Conservation (phyloP, 176 grass and related monocot species). For the Triticum monococcum region DNA sequence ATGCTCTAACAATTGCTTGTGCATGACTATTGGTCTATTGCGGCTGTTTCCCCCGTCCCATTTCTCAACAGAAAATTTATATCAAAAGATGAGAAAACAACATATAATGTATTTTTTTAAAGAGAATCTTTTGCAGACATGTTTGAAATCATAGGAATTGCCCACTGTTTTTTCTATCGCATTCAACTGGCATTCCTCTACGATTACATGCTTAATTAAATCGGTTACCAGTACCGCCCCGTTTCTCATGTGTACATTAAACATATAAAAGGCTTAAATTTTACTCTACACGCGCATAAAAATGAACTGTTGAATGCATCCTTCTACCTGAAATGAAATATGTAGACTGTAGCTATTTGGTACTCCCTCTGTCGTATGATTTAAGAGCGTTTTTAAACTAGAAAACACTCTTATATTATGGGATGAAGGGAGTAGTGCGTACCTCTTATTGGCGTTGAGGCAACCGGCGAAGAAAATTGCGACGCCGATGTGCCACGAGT, state of each 20-base stretch:
- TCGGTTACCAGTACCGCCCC: too few species aligned
- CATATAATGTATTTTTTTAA: background rate
- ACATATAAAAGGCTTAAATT: too few species aligned
- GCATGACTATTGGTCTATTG: background rate
- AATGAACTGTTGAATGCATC: background rate
- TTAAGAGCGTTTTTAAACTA: too few species aligned
- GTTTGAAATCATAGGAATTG: background rate
- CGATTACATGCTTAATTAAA: too few species aligned
- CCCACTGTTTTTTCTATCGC: background rate
- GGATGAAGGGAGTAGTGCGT: background rate
- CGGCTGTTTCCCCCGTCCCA: background rate
- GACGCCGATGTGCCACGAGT: slow-evolving; percentile 43
- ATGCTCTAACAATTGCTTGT: background rate
- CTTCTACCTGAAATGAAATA: too few species aligned
- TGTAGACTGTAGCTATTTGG: background rate
- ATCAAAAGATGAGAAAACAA: background rate
- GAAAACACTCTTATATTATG: too few species aligned
- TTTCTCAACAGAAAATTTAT: background rate
- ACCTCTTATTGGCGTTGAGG: slow-evolving; percentile 22
- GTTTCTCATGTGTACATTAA: too few species aligned
- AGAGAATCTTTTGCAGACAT: background rate
- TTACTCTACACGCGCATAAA: too few species aligned
- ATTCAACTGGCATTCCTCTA: background rate
- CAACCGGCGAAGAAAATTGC: slow-evolving; percentile 27
- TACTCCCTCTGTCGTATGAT: too few species aligned